A percentile compares a stretch with the other conserved stretches of the same genome.
Evolutionary conservation across 2,329 filamentous ascomycete genomes (phyloP).

Genomic region (Sarocladiaceae sp.): DNA sequence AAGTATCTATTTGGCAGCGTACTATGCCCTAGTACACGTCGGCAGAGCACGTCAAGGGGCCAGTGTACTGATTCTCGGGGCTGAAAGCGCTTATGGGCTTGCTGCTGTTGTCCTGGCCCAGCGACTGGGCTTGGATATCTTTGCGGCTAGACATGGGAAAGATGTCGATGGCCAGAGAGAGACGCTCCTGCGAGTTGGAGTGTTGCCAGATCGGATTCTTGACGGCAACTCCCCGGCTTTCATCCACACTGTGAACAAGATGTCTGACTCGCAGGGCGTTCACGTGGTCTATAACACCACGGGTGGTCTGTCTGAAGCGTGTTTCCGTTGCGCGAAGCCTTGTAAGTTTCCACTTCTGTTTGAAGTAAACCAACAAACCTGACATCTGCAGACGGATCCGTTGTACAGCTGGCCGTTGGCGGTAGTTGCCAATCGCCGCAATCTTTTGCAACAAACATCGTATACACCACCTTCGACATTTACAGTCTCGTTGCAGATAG

Average conservation of each 20-base stretch:
- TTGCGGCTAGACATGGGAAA: slow-evolving; percentile 31
- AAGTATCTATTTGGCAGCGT: slow-evolving; percentile 33
- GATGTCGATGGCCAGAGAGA: slow-evolving; percentile 26
- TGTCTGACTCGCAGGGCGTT: too few relatives aligned
- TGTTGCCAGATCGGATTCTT: slow-evolving; percentile 32
- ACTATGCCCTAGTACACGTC: slow-evolving; percentile 32
- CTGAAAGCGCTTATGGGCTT: slow-evolving; percentile 35
- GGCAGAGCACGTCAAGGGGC: slow-evolving; percentile 21
- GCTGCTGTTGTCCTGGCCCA: slow-evolving; percentile 36
- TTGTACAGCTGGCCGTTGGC: not conserved
- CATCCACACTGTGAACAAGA: slow-evolving; percentile 14
- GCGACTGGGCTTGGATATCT: slow-evolving; percentile 31
- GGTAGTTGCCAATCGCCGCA: too few relatives aligned
- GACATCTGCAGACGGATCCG: not conserved
- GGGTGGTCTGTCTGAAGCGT: too few relatives aligned
- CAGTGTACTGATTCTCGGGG: slow-evolving; percentile 37
- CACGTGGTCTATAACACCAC: too few relatives aligned
- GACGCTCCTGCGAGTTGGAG: slow-evolving; percentile 25
- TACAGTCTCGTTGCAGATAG: not conserved
- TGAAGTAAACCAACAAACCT: not conserved
- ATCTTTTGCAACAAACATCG: too few relatives aligned
- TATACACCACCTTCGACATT: not conserved
- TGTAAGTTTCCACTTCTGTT: not conserved
- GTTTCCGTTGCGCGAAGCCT: too few relatives aligned
- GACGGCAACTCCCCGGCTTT: slow-evolving; percentile 27